Base-by-base conservation (phyloP, 1,284 basidiomycete species). In the Sutorius eximius region DNA sequence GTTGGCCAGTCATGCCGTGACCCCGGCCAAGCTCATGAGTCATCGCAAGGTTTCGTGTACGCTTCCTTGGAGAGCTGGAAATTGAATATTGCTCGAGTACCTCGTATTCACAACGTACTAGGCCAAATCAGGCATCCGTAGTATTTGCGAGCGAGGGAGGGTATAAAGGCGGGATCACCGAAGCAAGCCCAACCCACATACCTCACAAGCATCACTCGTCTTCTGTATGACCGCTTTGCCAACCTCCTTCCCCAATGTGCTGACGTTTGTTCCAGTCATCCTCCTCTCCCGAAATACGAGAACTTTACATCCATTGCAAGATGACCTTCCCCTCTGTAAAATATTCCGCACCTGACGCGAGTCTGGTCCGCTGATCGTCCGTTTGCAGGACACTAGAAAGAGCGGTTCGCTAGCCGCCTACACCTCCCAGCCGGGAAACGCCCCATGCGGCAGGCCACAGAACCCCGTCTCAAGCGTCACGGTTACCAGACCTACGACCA, bases 371-470 rank as follows among this genome's bases (percentile, higher is more conserved):
- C 52, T 67, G 20, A 66, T 13, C 1, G 15, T 46, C 18, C 18
- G 5, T 27, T 38, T 27, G 20, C 45, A 68, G 63, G 22, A 49
- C 29, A 11, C 33, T 38, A 9, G 13, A 9, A 33, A 34, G 18
- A 16, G 18, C 0, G 3, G 7, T 12, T 13, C 9, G 4, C 44
- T 38, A 7, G 32, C 13, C 11, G 13, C 24, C 33, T 5, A 20
- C 40, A 24, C 8, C 33, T 5, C 5, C 15, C 20, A 24, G 36
- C 30, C 20, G 11, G 42, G 27, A 27, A 33, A 50, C 12, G 34
- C 27, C 12, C 56, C 46, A 7, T 37, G 49, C 7, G 63, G 66
- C 18, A 56, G n/a, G 30, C 60, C 62, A n/a, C 20, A 45, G 1
- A 18, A 33, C 12, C 44, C n/a, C 6, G 9, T 60, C 2, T 50